Evolutionary conservation across 352 stramenopile genomes (phyloP).

Genomic region (Globisporangium yorkense): DNA sequence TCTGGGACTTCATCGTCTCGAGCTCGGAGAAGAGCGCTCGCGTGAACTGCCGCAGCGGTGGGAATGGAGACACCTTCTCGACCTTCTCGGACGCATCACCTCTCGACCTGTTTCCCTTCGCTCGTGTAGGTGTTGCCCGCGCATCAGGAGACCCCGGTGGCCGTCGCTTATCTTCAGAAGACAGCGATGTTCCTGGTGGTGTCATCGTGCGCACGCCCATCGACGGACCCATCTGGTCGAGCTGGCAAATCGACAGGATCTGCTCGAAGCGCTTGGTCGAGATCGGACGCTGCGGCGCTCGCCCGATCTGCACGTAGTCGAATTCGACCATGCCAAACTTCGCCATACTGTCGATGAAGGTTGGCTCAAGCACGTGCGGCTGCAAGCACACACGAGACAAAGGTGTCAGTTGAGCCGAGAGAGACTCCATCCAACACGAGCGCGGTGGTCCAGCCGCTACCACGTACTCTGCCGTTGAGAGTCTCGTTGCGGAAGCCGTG

Average conservation of each 20-base stretch:
- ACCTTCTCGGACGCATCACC: neutral
- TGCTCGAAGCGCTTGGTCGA: slow-evolving; percentile 66
- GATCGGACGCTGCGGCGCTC: slow-evolving; percentile 26
- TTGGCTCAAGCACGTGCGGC: slow-evolving; percentile 35
- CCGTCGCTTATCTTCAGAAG: neutral
- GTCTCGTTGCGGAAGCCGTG: slow-evolving; percentile 77
- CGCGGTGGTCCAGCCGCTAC: too few species aligned
- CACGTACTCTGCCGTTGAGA: slow-evolving; percentile 36
- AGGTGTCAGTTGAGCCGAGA: too few species aligned
- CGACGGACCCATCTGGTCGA: slow-evolving; percentile 36
- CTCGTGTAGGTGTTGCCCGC: neutral
- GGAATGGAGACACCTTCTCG: slow-evolving; percentile 21
- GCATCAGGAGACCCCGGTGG: neutral
- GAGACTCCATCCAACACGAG: too few species aligned
- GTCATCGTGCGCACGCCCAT: slow-evolving; percentile 22
- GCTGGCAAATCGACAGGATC: slow-evolving; percentile 48
- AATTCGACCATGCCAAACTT: slow-evolving; percentile 73
- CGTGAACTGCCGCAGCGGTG: slow-evolving; percentile 33
- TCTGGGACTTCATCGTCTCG: slow-evolving; percentile 58
- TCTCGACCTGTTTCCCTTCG: neutral
- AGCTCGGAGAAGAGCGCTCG: slow-evolving; percentile 40
- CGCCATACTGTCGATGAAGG: slow-evolving; percentile 58
- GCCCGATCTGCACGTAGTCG: slow-evolving; percentile 63
- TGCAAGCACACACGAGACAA: slow-evolving; percentile 8
- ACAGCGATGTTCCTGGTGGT: neutral